Base-by-base conservation (phyloP, 2,329 filamentous ascomycete species). In the Rhexocercosporidium sp. region DNA sequence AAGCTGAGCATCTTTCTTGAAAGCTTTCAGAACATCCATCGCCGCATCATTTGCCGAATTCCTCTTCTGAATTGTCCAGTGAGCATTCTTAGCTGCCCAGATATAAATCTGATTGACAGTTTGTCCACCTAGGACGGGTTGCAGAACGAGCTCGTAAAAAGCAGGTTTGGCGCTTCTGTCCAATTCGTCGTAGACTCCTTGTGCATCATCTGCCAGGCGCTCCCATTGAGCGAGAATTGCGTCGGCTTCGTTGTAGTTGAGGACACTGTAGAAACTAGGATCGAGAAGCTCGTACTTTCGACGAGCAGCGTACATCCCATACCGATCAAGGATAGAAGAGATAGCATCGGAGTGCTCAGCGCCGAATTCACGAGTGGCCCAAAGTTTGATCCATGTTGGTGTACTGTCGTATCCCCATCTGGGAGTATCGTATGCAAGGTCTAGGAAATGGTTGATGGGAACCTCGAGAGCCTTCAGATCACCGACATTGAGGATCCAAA, bases 211-310 rank as follows among this genome's bases (percentile, higher is more conserved):
- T 1, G 81, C 83, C 25, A 91, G 80, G 0, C 78, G 71, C 14
- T 80, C 75, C 88, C 88, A 90, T 67, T 86, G 82, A 3, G 81
- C 79, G 12, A 90, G 79, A 1, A 90, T 80, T 0, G 78, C 80
- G 56, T 90, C 86, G 1, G 86, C 88, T 78, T 91, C 88, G 70
- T 87, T 83, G 75, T 90, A 90, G 79, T 90, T 87, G 74, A 89
- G 80, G 2, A 89, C 77, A 54, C 84, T 88, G 78, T 87, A 91
- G 2, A 83, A 87, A 18, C 79, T 80, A 0, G 85, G 81, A 70
- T 88, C 86, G 3, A 90, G 78, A 12, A 88, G 82, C 77, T 91
- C 88, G 70, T 84, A 90, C 77, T 90, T 90, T 66, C 88, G 82
- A 57, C 86, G 79, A 22, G 82, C 85, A 6, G 86, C 82, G n/a